These are phyloP conservation scores for Macrophomina tecta DNA, from an alignment of 2,329 filamentous ascomycete genomes.

Conservation along the genomic window DNA sequence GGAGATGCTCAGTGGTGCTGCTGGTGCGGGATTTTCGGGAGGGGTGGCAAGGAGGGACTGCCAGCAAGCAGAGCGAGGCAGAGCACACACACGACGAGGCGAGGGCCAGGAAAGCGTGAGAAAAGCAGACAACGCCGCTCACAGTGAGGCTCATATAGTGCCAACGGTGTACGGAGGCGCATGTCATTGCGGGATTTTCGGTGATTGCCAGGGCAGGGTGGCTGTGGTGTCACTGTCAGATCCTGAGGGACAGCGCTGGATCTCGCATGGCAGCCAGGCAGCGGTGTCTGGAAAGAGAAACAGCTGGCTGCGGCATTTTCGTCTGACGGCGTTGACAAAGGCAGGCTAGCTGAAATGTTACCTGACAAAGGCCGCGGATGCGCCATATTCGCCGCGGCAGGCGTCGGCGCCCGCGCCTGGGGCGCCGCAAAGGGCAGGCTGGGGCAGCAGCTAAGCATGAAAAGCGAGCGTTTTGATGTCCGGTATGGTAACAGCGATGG, in stretches of 20 bases:
- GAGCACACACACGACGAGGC: background rate
- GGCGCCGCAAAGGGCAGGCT: background rate
- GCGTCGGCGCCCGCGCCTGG: background rate
- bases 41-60: background rate
- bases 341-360: constrained; percentile 18
- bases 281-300: constrained; percentile 13
- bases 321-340: constrained; percentile 13
- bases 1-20: background rate
- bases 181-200: constrained; percentile 1
- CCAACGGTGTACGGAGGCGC: background rate
- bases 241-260: background rate
- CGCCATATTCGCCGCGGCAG: background rate
- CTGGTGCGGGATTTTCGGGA: background rate
- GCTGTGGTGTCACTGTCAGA: background rate
- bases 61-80: background rate
- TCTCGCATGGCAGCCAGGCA: background rate
- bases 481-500: background rate
- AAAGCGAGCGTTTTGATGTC: background rate
- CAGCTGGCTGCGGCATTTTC: constrained; percentile 17
- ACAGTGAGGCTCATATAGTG: background rate
- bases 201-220: background rate
- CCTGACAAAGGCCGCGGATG: constrained; percentile 7
- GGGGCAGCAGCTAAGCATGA: background rate
- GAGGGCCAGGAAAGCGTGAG: background rate
- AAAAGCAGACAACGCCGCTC: too few species aligned